Evolutionary conservation across 768 basidiomycete genomes (phyloP).

Genomic region (Auricularia auricula-judae): DNA sequence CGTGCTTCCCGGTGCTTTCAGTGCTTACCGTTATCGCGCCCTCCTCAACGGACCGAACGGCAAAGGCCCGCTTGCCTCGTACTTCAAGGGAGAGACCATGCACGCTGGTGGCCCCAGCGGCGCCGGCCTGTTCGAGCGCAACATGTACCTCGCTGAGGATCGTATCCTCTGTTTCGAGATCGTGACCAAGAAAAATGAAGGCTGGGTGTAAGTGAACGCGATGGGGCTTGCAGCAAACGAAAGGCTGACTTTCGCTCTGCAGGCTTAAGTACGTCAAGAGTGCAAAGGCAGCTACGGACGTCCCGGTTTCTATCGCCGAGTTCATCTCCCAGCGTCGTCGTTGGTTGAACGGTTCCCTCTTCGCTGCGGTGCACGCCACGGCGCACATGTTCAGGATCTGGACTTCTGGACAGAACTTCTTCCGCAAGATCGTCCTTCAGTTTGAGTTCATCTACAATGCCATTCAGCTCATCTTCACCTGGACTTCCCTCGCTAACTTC

Average conservation of each 20-base stretch:
- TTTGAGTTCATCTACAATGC: constrained; percentile 90
- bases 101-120: constrained; percentile 46
- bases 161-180: constrained; percentile 91
- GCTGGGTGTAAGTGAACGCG: constrained; percentile 52
- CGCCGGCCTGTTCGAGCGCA: constrained; percentile 73
- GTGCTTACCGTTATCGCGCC: constrained; percentile 83
- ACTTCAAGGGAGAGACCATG: constrained; percentile 90
- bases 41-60: constrained; percentile 80
- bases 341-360: constrained; percentile 83
- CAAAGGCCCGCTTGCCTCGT: constrained; percentile 80
- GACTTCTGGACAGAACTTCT: constrained; percentile 82
- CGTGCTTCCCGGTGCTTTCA: constrained; percentile 87
- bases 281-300: constrained; percentile 94
- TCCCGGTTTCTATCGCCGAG: constrained; percentile 81
- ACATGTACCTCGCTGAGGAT: constrained; percentile 89
- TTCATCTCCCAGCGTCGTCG: constrained; percentile 91
- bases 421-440: constrained; percentile 69
- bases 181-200: constrained; percentile 78
- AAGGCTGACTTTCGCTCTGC: constrained; percentile 2
- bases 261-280: constrained; percentile 85
- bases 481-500: constrained; percentile 90
- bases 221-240: not conserved
- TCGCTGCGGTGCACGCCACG: constrained; percentile 87
- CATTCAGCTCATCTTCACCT: constrained; percentile 81
- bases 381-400: constrained; percentile 83